Base-by-base conservation (phyloP, 208 protist genomes). In the Leishmania tropica region DNA sequence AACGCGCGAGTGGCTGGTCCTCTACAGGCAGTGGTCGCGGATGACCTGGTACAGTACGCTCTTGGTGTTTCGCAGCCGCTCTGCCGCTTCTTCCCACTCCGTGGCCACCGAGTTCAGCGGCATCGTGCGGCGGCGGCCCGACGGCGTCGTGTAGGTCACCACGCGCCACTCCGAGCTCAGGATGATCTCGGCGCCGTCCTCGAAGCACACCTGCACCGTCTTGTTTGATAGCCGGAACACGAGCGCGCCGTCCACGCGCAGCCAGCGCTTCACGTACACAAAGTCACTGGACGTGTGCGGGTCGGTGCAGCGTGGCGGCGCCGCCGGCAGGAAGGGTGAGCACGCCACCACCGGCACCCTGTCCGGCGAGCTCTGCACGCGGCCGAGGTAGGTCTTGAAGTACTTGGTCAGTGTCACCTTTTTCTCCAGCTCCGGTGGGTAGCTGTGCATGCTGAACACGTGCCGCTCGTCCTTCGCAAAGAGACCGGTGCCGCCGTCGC, bases 381-480 rank as follows among this genome's bases (percentile, higher is more conserved):
- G 93, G 67, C 87, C 60, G 17, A 96, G 85, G 83, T 94, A 97
- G 15, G 93, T 92, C 51, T 94, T 93, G 90, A 99, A 99, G 90
- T 99, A 98, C 87, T 98, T 97, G 51, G 99, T 96, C 17, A 99
- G 89, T 42, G 94, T 97, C 47, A 99, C 91, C 91, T 99, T 99
- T 94, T 99, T 99, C 8, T 92, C 86, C n/a, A 99, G 89, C 40
- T 89, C 87, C 13, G 90, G 82, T 28, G 98, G 97, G 81, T 92
- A 92, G 15, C 80, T 78, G 37, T 87, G 80, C 85, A 98, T 92
- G 56, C 84, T 80, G 89, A 95, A 97, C 24, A 84, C 76, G 87
- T 96, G 79, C 24, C 84, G 91, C 81, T 97, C 87, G 76, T 98
- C 96, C 64, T 86, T 79, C n/a, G 93, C 89, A 67, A 92, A 91